Evolutionary conservation across 2,329 filamentous ascomycete genomes (phyloP).

Genomic region (Volutella citrinella): DNA sequence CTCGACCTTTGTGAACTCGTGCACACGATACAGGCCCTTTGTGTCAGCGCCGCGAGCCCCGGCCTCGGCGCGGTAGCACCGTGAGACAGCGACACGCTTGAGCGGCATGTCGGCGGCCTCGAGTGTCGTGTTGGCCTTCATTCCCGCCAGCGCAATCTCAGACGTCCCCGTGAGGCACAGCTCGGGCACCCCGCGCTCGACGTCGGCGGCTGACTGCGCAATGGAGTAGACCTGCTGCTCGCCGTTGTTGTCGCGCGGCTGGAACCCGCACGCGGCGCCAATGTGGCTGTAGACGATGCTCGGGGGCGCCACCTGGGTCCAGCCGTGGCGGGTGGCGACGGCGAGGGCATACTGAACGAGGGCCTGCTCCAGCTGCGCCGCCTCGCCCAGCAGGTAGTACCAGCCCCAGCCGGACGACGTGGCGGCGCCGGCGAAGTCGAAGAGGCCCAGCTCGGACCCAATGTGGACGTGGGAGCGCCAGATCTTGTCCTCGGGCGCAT

Average conservation of each 20-base stretch:
- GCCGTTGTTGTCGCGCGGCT: slow-evolving; percentile 83
- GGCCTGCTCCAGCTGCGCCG: slow-evolving; percentile 90
- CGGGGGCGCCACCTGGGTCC: slow-evolving; percentile 78
- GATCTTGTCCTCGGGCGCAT: slow-evolving; percentile 30
- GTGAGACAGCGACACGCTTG: slow-evolving; percentile 77
- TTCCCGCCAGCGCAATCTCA: slow-evolving; percentile 90
- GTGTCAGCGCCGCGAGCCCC: slow-evolving; percentile 86
- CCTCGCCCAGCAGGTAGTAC: slow-evolving; percentile 95
- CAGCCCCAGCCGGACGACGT: slow-evolving; percentile 93
- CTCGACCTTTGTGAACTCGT: slow-evolving; percentile 98
- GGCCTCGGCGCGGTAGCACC: slow-evolving; percentile 95
- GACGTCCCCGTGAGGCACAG: slow-evolving; percentile 83
- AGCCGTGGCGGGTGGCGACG: slow-evolving; percentile 70
- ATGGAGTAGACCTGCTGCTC: slow-evolving; percentile 91
- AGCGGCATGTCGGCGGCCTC: slow-evolving; percentile 65
- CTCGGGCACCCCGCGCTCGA: slow-evolving; percentile 60
- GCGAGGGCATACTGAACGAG: slow-evolving; percentile 81
- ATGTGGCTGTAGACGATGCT: slow-evolving; percentile 92
- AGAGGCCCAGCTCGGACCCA: slow-evolving; percentile 78
- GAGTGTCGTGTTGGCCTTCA: slow-evolving; percentile 74
- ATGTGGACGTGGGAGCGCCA: slow-evolving; percentile 83
- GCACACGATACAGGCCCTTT: slow-evolving; percentile 92
- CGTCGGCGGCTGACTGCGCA: slow-evolving; percentile 62
- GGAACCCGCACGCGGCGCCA: slow-evolving; percentile 87
- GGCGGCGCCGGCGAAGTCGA: slow-evolving; percentile 82